Evolutionary conservation across 176 grass and related monocot genomes (phyloP), one percentile per base, ranked within the genome.

Genomic region (Carex pumila): DNA sequence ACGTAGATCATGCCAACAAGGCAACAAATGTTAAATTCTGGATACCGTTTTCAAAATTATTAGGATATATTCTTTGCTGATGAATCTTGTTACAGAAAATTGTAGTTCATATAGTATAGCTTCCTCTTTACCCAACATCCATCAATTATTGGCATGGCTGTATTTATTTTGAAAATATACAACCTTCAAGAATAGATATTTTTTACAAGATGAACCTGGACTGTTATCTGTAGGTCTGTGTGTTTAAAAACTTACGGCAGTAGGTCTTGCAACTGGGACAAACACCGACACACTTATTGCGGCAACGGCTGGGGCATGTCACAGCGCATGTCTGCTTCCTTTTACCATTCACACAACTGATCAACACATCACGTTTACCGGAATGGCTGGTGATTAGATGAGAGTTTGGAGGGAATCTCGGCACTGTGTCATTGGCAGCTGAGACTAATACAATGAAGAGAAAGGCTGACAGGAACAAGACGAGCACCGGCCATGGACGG

Each of bases 231-330:
- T 32, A 17, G 0, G 15, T 5, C 29, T 69, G 34, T 32, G 49
- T 67, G 7, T 71, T 29, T 31, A 69, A 15, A 81, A 50, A 69
- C 89, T 29, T 68, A 93, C 92, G 54, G 88, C 92, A 94, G 83
- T 84, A 87, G 53, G 90, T 90, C 78, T 87, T 75, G 90, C 92
- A 94, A 53, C 81, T 62, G 0, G 85, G 88, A 86, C 92, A 94
- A 56, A 86, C 22, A 19, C 87, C 86, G 12, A 94, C 75, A 87
- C 92, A 94, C 74, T 86, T 86, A 0, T 12, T 79, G 29, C 18
- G 86, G 90, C 92, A 94, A 1, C 80, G 71, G 7, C 0, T 2
- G 63, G 84, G 88, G 74, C 92, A 92, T 29, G 10, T 59, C 17
- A 56, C 84, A 9, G 5, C 2, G 81, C 93, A 94, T 0, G 49